phyloP scores from a whole-genome alignment of 1,284 basidiomycete genomes.

The Volvariella volvacea region DNA sequence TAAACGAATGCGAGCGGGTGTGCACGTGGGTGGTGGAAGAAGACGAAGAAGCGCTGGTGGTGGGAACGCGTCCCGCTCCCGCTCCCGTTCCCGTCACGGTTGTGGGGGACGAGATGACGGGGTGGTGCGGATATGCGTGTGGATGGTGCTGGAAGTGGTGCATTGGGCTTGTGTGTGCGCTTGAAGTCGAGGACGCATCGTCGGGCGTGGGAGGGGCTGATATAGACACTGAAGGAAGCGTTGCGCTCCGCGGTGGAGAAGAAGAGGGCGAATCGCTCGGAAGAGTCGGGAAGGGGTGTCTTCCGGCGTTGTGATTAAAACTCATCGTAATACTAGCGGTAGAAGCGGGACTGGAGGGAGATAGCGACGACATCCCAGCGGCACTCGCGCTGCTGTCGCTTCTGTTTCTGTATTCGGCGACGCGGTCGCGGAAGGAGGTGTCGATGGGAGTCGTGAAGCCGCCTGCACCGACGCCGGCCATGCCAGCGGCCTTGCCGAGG shows the following conservation, averaged over 20 bases:
- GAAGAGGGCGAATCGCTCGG: constrained; percentile 19
- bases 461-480: too few relatives aligned
- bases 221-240: constrained; percentile 29
- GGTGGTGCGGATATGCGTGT: too few relatives aligned
- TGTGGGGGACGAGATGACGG: too few relatives aligned
- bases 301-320: constrained; percentile 14
- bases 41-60: background rate
- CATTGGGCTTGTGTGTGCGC: too few relatives aligned
- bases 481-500: constrained; percentile 44
- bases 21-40: constrained; percentile 32
- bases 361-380: constrained; percentile 6
- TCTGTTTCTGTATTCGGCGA: constrained; percentile 53
- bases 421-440: constrained; percentile 49
- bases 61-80: too few relatives aligned
- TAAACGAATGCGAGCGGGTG: constrained; percentile 59
- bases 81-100: too few relatives aligned
- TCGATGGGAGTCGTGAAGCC: constrained; percentile 35
- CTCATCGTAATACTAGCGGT: constrained; percentile 13
- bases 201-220: constrained; percentile 25
- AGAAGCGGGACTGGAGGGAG: constrained; percentile 14
- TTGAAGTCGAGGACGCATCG: constrained; percentile 8
- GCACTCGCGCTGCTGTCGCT: constrained; percentile 27
- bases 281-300: constrained; percentile 42
- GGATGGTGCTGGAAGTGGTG: too few relatives aligned
- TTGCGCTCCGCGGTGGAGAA: constrained; percentile 27